phyloP scores from a whole-genome alignment of 176 grass and related monocot genomes.

The Carex pumila region DNA sequence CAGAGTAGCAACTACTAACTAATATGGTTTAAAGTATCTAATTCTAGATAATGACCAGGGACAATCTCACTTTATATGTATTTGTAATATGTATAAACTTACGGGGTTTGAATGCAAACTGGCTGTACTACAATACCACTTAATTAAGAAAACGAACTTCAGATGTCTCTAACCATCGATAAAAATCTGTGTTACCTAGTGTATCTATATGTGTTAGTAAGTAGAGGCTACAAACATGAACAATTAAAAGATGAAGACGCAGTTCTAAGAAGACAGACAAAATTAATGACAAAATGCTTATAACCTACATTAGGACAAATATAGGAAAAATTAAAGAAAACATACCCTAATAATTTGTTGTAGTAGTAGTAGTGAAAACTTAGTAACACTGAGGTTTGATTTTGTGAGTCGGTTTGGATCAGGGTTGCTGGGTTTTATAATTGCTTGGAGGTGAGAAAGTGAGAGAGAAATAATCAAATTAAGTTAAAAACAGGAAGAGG shows the following conservation, averaged over 20 bases:
- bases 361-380: neutral
- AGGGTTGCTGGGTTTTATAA: slow-evolving; percentile 28
- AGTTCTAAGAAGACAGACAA: neutral
- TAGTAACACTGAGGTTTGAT: slow-evolving; percentile 5
- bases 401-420: slow-evolving; percentile 13
- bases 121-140: too few species aligned
- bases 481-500: slow-evolving; percentile 20
- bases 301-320: neutral
- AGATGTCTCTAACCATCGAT: neutral
- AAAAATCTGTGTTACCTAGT: neutral
- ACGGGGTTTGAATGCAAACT: too few species aligned
- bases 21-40: neutral
- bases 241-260: neutral
- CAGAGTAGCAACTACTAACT: neutral
- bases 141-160: neutral
- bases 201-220: neutral
- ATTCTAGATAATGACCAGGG: neutral
- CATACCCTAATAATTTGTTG: slow-evolving; percentile 10
- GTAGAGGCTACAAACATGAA: neutral
- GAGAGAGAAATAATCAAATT: slow-evolving; percentile 18
- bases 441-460: slow-evolving; percentile 13
- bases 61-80: too few species aligned
- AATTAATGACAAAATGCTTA: neutral
- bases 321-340: neutral
- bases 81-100: too few species aligned